Conservation (phyloP, 768 basidiomycete genomes). For the Sarcodon aspratus region DNA sequence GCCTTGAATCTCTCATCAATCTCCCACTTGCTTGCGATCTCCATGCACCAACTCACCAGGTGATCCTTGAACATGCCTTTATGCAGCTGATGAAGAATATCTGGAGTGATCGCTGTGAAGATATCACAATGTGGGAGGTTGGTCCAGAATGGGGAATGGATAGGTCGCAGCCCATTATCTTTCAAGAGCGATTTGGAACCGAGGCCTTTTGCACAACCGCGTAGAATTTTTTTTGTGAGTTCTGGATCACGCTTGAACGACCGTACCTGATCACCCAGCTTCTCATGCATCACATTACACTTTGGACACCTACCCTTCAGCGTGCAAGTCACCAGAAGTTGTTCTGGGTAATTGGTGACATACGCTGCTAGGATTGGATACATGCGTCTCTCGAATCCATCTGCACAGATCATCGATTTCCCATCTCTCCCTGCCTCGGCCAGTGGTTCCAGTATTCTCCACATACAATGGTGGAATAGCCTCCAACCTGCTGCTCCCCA, state of each 20-base stretch:
- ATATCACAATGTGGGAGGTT: conserved; percentile 3
- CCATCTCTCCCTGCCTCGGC: conserved; percentile 17
- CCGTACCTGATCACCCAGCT: too few species aligned
- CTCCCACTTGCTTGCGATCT: conserved; percentile 14
- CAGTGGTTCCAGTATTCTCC: conserved; percentile 18
- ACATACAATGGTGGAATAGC: conserved; percentile 26
- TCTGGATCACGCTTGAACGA: too few species aligned
- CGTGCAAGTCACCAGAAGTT: conserved; percentile 7
- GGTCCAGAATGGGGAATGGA: conserved; percentile 9
- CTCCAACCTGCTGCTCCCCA: too few species aligned
- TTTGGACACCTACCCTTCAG: conserved; percentile 7
- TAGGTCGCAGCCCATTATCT: conserved; percentile 9
- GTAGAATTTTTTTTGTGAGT: too few species aligned
- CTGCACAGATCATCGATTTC: conserved; percentile 18
- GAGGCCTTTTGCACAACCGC: neutral
- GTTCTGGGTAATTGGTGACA: conserved; percentile 12
- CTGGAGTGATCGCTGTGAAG: conserved; percentile 7
- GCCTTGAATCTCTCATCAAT: conserved; percentile 19
- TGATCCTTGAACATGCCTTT: conserved; percentile 23
- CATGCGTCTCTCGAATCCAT: conserved; percentile 25
- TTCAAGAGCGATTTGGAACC: neutral
- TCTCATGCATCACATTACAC: too few species aligned
- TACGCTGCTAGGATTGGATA: conserved; percentile 14
- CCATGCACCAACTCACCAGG: conserved; percentile 17
- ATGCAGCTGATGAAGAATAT: conserved; percentile 9